These are phyloP conservation scores for Lotmaria passim DNA, from an alignment of 208 protist genomes.

Conservation along the genomic window DNA sequence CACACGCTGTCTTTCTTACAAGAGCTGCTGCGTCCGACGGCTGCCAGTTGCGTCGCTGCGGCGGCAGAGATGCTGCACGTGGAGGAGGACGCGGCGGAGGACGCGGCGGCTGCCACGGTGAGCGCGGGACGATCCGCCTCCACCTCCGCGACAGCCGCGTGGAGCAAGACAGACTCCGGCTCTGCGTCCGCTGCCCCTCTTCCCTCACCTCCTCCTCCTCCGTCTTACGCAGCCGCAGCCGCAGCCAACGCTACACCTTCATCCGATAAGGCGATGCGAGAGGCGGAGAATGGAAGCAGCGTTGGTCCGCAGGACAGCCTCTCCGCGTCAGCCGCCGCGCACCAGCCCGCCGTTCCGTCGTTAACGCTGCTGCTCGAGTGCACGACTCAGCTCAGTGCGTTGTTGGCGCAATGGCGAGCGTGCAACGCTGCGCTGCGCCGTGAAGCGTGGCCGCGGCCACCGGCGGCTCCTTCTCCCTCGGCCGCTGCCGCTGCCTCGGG, in stretches of 20 bases:
- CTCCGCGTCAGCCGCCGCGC: neutral
- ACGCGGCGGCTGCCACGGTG: neutral
- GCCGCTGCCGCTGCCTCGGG: neutral
- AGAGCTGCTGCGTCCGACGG: constrained; percentile 28
- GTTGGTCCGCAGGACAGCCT: too few species aligned
- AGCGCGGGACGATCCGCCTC: neutral
- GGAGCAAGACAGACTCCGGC: neutral
- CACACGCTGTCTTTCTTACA: constrained; percentile 16
- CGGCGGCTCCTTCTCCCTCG: neutral
- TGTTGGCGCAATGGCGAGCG: constrained; percentile 30
- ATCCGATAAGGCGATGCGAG: too few species aligned
- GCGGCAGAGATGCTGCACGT: constrained; percentile 14
- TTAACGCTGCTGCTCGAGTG: constrained; percentile 36
- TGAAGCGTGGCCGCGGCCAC: constrained; percentile 7
- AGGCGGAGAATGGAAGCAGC: too few species aligned
- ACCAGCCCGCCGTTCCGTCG: constrained; percentile 18
- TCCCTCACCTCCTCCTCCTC: constrained; percentile 13
- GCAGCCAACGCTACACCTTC: neutral
- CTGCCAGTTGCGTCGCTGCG: constrained; percentile 23
- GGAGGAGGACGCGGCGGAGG: neutral
- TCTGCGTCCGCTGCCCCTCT: constrained; percentile 1
- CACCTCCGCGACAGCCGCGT: neutral
- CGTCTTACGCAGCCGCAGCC: constrained; percentile 4
- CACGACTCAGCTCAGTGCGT: constrained; percentile 22
- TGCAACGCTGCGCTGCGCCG: constrained; percentile 14